These are phyloP conservation scores for Aspergillus neotritici DNA, from an alignment of 2,329 filamentous ascomycete genomes.

Conservation along the genomic window DNA sequence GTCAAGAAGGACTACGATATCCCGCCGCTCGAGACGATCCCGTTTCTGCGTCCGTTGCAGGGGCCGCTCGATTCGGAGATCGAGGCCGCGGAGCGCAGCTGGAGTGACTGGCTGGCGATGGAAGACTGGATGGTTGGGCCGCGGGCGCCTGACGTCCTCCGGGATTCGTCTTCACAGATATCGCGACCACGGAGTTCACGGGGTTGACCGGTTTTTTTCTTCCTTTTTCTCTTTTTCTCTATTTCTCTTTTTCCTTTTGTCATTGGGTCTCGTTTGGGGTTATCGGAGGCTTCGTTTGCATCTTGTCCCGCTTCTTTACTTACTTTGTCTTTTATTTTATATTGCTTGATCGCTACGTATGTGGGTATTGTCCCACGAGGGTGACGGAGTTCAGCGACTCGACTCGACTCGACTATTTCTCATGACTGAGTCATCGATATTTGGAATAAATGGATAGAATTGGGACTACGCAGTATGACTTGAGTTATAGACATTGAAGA, in stretches of 20 bases:
- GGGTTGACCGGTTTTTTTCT: conserved; percentile 15
- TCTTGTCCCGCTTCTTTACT: too few species aligned
- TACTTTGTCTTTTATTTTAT: too few species aligned
- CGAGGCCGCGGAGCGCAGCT: conserved; percentile 70
- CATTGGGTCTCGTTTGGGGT: too few species aligned
- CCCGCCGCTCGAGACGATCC: conserved; percentile 72
- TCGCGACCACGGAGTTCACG: conserved; percentile 30
- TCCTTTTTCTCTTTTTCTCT: neutral
- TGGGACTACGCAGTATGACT: too few species aligned
- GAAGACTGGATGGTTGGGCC: conserved; percentile 98
- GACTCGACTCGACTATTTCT: too few species aligned
- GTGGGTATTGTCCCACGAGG: too few species aligned
- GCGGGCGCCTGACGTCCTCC: conserved; percentile 54
- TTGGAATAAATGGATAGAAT: too few species aligned
- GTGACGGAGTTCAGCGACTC: too few species aligned
- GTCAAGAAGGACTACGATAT: conserved; percentile 92
- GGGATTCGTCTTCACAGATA: conserved; percentile 33
- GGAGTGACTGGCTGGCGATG: conserved; percentile 95
- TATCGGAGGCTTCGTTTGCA: too few species aligned
- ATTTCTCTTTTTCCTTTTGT: neutral
- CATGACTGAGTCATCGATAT: too few species aligned
- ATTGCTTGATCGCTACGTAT: too few species aligned
- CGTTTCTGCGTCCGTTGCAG: conserved; percentile 79
- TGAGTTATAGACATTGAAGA: too few species aligned
- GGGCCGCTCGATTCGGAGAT: conserved; percentile 74